Conservation (phyloP, 176 grass and related monocot species). For the Alopecurus myosuroides region DNA sequence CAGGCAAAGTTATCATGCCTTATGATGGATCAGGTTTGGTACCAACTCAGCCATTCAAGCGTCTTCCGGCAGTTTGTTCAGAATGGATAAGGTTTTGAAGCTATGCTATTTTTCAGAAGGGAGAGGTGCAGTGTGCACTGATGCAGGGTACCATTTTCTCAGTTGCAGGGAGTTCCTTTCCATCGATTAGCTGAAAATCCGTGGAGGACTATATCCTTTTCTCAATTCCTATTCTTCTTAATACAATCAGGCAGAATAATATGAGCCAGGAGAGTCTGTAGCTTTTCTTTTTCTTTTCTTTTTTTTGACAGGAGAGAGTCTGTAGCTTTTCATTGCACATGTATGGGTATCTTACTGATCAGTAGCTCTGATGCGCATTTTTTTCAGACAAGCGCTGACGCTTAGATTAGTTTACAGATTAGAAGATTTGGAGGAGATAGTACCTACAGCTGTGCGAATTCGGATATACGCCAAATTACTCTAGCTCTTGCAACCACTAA, state of each 20-base stretch:
- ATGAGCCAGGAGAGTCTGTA: not conserved
- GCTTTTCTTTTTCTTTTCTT: too few relatives aligned
- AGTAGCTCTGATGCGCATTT: not conserved
- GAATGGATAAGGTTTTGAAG: not conserved
- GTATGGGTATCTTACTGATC: not conserved
- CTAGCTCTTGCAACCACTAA: not conserved
- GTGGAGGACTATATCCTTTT: conserved; percentile 60
- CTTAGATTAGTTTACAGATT: not conserved
- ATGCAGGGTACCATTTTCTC: conserved; percentile 67
- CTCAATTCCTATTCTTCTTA: not conserved
- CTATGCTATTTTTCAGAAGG: too few relatives aligned
- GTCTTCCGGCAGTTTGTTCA: not conserved
- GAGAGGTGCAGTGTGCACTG: conserved; percentile 5
- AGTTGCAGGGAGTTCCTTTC: conserved; percentile 76
- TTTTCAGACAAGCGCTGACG: not conserved
- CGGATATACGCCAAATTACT: not conserved
- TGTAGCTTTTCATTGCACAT: not conserved
- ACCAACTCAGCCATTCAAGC: not conserved
- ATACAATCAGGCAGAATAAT: not conserved
- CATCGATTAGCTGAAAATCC: conserved; percentile 62
- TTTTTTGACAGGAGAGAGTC: too few relatives aligned
- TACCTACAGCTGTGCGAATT: not conserved
- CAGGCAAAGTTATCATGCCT: conserved; percentile 11
- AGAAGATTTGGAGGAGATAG: not conserved
- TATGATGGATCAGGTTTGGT: conserved; percentile 75